phyloP scores from a whole-genome alignment of 1,284 basidiomycete species.

The Pseudozyma sp. region DNA sequence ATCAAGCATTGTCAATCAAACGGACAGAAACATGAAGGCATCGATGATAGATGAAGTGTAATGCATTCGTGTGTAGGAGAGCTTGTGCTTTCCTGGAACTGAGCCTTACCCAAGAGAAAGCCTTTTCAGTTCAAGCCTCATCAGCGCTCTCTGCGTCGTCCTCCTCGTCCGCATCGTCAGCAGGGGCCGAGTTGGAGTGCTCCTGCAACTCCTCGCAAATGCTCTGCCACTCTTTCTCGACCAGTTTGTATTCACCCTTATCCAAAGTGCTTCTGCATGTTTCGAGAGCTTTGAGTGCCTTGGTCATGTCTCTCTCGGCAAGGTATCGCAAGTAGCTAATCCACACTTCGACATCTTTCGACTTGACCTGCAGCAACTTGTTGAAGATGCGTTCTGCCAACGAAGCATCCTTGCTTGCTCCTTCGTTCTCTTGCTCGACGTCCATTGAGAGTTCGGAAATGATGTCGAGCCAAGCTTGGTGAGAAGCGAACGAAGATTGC shows the following conservation, averaged over 20 bases:
- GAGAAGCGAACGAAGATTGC: slow-evolving; percentile 28
- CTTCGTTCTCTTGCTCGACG: background rate
- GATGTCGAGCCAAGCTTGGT: slow-evolving; percentile 26
- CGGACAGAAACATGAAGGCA: no score
- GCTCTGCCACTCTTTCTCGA: slow-evolving; percentile 36
- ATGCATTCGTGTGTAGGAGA: no score
- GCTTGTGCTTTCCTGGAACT: no score
- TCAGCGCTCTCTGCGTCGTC: slow-evolving; percentile 8
- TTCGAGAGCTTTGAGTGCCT: slow-evolving; percentile 28
- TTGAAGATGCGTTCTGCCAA: slow-evolving; percentile 25
- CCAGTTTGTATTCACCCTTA: slow-evolving; percentile 29
- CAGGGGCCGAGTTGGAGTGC: background rate
- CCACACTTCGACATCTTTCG: slow-evolving; percentile 32
- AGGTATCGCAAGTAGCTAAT: slow-evolving; percentile 22
- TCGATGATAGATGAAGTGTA: no score
- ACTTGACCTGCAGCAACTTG: slow-evolving; percentile 31
- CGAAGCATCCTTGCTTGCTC: slow-evolving; percentile 8
- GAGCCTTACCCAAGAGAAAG: no score
- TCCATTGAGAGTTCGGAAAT: slow-evolving; percentile 10
- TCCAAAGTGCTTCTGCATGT: slow-evolving; percentile 13
- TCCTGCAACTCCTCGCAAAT: slow-evolving; percentile 30
- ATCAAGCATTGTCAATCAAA: background rate
- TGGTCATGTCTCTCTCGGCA: slow-evolving; percentile 18
- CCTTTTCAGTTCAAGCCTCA: background rate
- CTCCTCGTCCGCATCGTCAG: background rate